phyloP scores from a whole-genome alignment of 2,329 filamentous ascomycete species.

The Thelonectria discophora region DNA sequence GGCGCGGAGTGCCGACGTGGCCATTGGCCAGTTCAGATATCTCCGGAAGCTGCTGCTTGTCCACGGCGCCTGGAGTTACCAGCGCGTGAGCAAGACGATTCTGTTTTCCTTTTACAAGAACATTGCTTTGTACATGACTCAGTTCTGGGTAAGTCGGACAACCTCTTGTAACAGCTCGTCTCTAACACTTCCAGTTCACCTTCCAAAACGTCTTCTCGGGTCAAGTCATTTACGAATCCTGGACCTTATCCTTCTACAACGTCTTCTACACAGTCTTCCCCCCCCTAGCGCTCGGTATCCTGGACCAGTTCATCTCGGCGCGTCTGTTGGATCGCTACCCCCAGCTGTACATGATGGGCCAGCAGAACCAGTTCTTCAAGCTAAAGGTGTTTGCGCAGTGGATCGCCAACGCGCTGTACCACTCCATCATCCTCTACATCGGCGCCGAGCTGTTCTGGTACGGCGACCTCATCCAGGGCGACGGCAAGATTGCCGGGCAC shows the following conservation, averaged over 20 bases:
- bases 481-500: constrained; percentile 87
- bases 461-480: constrained; percentile 77
- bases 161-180: no score
- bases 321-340: constrained; percentile 93
- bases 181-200: constrained; percentile 72
- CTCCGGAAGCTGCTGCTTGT: constrained; percentile 93
- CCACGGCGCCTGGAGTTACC: constrained; percentile 97
- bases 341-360: constrained; percentile 91
- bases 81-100: constrained; percentile 95
- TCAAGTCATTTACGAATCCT: constrained; percentile 98
- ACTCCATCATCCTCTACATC: constrained; percentile 92
- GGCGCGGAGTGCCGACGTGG: constrained; percentile 92
- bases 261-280: constrained; percentile 96
- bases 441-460: constrained; percentile 83
- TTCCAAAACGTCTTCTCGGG: constrained; percentile 99
- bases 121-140: constrained; percentile 97
- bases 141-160: constrained; percentile 83
- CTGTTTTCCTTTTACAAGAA: constrained; percentile 99
- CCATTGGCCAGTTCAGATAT: constrained; percentile 95
- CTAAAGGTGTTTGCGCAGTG: constrained; percentile 92
- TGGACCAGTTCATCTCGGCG: constrained; percentile 97
- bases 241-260: constrained; percentile 99
- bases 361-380: constrained; percentile 93
- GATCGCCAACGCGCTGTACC: constrained; percentile 95
- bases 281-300: constrained; percentile 92